phyloP scores from a whole-genome alignment of 78 protist species.

The Bigelowiella natans region DNA sequence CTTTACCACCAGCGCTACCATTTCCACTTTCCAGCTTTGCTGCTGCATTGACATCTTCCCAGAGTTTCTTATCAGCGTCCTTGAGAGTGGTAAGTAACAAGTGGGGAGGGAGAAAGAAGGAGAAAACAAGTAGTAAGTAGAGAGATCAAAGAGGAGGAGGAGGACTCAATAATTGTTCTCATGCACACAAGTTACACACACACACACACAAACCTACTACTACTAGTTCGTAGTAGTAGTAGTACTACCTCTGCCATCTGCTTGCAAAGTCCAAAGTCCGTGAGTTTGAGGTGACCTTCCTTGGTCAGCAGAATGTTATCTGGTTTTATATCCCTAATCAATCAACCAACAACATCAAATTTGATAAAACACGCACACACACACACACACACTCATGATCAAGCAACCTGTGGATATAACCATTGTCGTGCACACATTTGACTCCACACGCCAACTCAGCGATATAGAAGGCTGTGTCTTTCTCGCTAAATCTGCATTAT shows the following conservation, averaged over 20 bases:
- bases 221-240: too few species aligned
- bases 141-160: too few species aligned
- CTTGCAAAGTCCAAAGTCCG: conserved; percentile 1
- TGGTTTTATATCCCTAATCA: not conserved
- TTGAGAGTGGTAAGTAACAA: too few species aligned
- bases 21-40: too few species aligned
- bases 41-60: too few species aligned
- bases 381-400: not conserved
- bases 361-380: not conserved
- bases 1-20: too few species aligned
- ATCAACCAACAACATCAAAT: not conserved
- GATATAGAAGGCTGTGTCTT: not conserved
- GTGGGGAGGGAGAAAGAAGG: too few species aligned
- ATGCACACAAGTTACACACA: too few species aligned
- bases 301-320: not conserved
- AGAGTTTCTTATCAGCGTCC: too few species aligned
- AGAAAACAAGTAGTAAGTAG: too few species aligned
- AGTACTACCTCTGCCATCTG: not conserved
- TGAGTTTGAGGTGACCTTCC: not conserved
- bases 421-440: not conserved
- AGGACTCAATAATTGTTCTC: too few species aligned
- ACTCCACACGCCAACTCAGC: not conserved
- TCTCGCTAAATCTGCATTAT: not conserved
- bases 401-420: not conserved
- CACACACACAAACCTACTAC: too few species aligned